Conservation (phyloP, 495 filamentous ascomycete species). For the Aspergillus sparsus region DNA sequence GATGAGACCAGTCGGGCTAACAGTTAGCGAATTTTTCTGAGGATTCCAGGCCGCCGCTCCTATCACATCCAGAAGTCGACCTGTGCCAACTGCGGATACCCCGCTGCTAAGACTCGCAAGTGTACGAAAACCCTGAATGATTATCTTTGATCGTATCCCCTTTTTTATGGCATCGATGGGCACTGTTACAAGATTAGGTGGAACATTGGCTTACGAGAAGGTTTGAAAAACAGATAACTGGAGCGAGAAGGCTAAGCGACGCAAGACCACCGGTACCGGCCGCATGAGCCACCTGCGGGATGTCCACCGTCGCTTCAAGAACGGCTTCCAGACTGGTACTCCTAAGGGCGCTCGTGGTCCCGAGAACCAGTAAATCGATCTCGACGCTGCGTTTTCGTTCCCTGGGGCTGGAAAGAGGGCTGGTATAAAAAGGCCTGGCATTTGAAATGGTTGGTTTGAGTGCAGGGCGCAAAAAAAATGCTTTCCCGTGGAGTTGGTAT, state of each 20-base stretch:
- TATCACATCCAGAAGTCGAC: slow-evolving; percentile 99
- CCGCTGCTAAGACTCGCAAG: slow-evolving; percentile 92
- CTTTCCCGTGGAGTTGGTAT: slow-evolving; percentile 48
- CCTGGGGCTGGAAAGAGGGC: slow-evolving; percentile 46
- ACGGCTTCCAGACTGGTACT: slow-evolving; percentile 89
- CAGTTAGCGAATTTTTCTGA: slow-evolving; percentile 31
- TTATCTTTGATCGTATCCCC: neutral
- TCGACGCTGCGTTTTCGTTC: slow-evolving; percentile 50
- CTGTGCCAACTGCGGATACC: slow-evolving; percentile 97
- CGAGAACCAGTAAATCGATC: slow-evolving; percentile 43
- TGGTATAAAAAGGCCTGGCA: slow-evolving; percentile 50
- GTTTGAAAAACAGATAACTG: slow-evolving; percentile 77
- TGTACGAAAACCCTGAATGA: slow-evolving; percentile 69
- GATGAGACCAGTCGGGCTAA: slow-evolving; percentile 29
- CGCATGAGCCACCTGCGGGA: slow-evolving; percentile 89
- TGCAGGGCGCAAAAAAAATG: slow-evolving; percentile 43
- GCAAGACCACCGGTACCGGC: slow-evolving; percentile 97
- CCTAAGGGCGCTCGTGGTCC: slow-evolving; percentile 84
- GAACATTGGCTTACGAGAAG: slow-evolving; percentile 36
- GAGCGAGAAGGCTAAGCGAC: slow-evolving; percentile 98
- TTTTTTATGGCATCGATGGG: slow-evolving; percentile 17
- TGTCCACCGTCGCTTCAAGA: slow-evolving; percentile 87
- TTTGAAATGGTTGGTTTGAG: slow-evolving; percentile 45
- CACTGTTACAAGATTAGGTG: slow-evolving; percentile 11
- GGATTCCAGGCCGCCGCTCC: slow-evolving; percentile 76